phyloP scores from a whole-genome alignment of 1,284 basidiomycete species.

The Pseudozyma hubeiensis region DNA sequence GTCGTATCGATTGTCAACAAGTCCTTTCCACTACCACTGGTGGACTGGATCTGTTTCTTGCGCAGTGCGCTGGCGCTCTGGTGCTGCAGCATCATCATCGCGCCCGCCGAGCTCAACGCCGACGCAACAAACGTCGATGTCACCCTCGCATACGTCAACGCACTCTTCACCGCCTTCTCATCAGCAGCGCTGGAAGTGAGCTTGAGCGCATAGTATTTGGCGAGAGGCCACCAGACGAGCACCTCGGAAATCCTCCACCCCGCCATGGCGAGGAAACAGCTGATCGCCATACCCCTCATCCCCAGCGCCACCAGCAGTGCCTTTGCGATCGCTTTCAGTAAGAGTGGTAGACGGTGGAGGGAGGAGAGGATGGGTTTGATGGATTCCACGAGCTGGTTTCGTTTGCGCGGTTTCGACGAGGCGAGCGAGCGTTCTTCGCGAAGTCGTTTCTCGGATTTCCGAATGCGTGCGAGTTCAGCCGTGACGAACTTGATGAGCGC shows the following conservation, averaged over 20 bases:
- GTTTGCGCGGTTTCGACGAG: slow-evolving; percentile 7
- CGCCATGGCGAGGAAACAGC: slow-evolving; percentile 53
- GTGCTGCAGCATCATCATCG: slow-evolving; percentile 52
- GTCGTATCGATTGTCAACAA: slow-evolving; percentile 41
- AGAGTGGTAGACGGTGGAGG: slow-evolving; percentile 26
- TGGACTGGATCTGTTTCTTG: slow-evolving; percentile 3
- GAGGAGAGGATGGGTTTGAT: slow-evolving; percentile 31
- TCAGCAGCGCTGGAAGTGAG: slow-evolving; percentile 17
- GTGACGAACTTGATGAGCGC: slow-evolving; percentile 51
- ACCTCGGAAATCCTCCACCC: slow-evolving; percentile 45
- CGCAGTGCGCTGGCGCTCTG: slow-evolving; percentile 19
- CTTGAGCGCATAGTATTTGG: slow-evolving; percentile 46
- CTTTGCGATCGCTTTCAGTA: slow-evolving; percentile 31
- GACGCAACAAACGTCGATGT: slow-evolving; percentile 53
- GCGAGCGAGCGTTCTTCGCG: slow-evolving; percentile 38
- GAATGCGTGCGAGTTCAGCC: slow-evolving; percentile 42
- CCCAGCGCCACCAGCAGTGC: slow-evolving; percentile 42
- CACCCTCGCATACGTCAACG: slow-evolving; percentile 26
- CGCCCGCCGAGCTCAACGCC: slow-evolving; percentile 39
- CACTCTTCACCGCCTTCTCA: slow-evolving; percentile 4
- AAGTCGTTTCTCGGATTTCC: slow-evolving; percentile 29
- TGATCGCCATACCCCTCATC: slow-evolving; percentile 49
- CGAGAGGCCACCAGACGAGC: slow-evolving; percentile 53
- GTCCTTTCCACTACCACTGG: neutral
- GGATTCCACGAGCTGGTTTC: slow-evolving; percentile 4